These are phyloP conservation scores for Calocybe gangraenosa DNA, from an alignment of 768 basidiomycete species.

Conservation along the genomic window DNA sequence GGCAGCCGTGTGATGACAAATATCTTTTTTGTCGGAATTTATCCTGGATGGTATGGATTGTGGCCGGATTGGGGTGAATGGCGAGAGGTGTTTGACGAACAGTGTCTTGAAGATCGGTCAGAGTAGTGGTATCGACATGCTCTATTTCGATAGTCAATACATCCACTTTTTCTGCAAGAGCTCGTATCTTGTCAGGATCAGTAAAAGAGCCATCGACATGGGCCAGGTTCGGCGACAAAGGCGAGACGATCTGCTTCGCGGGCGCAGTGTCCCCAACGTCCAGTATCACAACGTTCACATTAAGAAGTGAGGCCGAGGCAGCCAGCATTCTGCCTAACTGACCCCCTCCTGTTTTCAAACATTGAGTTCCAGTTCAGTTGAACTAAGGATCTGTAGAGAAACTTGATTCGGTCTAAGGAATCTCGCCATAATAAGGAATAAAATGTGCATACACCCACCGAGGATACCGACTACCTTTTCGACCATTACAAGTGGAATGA, in stretches of 20 bases:
- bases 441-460: conserved; percentile 38
- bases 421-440: background rate
- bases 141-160: conserved; percentile 95
- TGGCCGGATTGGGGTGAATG: conserved; percentile 78
- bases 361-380: conserved; percentile 15
- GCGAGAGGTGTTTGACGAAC: conserved; percentile 25
- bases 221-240: conserved; percentile 38
- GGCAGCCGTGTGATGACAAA: conserved; percentile 58
- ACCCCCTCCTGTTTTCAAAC: conserved; percentile 68
- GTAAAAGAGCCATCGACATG: conserved; percentile 92
- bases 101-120: conserved; percentile 53
- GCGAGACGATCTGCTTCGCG: conserved; percentile 82
- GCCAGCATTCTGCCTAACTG: conserved; percentile 98
- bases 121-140: conserved; percentile 79
- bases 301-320: conserved; percentile 82
- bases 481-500: conserved; percentile 26
- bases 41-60: conserved; percentile 87
- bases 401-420: background rate
- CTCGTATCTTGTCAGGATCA: conserved; percentile 70
- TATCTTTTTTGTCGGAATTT: conserved; percentile 74
- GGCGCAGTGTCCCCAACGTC: conserved; percentile 79
- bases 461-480: conserved; percentile 48
- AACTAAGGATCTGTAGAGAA: conserved; percentile 2
- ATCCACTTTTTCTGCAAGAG: conserved; percentile 78
- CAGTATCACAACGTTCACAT: conserved; percentile 79